These are phyloP conservation scores for Suhomyces pyralidae DNA, from an alignment of 805 yeast species.

Conservation along the genomic window DNA sequence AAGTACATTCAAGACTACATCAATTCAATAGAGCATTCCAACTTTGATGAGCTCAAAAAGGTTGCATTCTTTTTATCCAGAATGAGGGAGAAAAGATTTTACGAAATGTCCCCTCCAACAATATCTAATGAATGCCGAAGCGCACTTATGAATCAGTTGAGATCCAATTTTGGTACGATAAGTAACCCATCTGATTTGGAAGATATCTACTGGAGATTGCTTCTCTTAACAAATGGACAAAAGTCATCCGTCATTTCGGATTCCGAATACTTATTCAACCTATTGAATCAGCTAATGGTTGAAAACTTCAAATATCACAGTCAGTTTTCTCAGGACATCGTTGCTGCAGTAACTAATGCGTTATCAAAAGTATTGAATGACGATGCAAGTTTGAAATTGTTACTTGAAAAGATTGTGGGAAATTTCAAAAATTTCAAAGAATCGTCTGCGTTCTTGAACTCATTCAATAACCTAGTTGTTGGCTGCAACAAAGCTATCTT, in stretches of 20 bases:
- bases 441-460: slow-evolving; percentile 38
- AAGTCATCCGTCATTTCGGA: slow-evolving; percentile 16
- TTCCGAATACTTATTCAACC: slow-evolving; percentile 15
- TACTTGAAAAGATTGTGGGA: slow-evolving; percentile 10
- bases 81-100: slow-evolving; percentile 8
- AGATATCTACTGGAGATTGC: slow-evolving; percentile 52
- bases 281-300: slow-evolving; percentile 10
- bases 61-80: slow-evolving; percentile 24
- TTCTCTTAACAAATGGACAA: slow-evolving; percentile 38
- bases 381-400: slow-evolving; percentile 13
- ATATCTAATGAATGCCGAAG: slow-evolving; percentile 31
- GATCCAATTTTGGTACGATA: slow-evolving; percentile 5
- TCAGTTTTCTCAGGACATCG: slow-evolving; percentile 38
- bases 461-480: slow-evolving; percentile 27
- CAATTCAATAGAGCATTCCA: slow-evolving; percentile 21
- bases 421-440: slow-evolving; percentile 23
- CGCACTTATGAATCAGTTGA: slow-evolving; percentile 8
- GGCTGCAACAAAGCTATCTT: background rate
- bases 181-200: slow-evolving; percentile 16
- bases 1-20: slow-evolving; percentile 50
- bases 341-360: slow-evolving; percentile 38
- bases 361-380: slow-evolving; percentile 23
- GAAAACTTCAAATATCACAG: slow-evolving; percentile 9
- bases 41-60: slow-evolving; percentile 22
- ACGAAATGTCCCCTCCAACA: slow-evolving; percentile 15